Base-by-base conservation (phyloP, 2,329 filamentous ascomycete species). In the Cladosporium sp. region DNA sequence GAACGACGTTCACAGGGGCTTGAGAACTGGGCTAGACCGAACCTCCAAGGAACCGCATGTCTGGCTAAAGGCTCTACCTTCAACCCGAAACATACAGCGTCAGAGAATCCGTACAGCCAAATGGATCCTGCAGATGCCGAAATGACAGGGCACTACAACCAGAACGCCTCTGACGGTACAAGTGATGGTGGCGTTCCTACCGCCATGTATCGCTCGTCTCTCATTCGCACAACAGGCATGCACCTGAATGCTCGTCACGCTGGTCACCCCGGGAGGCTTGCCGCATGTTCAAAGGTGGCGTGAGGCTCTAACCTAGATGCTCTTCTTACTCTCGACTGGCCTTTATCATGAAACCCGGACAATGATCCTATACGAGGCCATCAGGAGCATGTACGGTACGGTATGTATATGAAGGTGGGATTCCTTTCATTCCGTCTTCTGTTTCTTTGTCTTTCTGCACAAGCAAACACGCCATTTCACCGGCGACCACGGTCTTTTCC, bases 401-500 rank as follows among this genome's bases (percentile, higher is more conserved):
- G 38, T 40, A 27, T 16, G 36, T 15, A 32, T 25, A 43, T 27
- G 25, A 32, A 18, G 45, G 20, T 22, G 30, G 43, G 29, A 46
- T 22, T 33, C 43, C 36, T 11, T 20, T 38, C 33, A 33, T 22
- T 29, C 36, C 33, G 36, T 47, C 22, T 30, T 33, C 36, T n/a
- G 13, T 35, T 9, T 22, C n/a, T 7, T 15, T 40, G 16, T 8
- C 20, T 18, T 40, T 13, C 38, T 29, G 5, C 18, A 32, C 45
- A 39, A 33, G 39, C 45, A 27, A 27, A 39, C 27, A 40, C 36
- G 12, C 27, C 27, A 19, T 49, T n/a, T 27, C 52, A 15, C 43
- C 36, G 33, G 25, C 47, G 49, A 38, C 48, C 53, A 53, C 53
- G 35, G 43, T 53, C 54, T 40, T 49, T 61, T 56, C 20, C 57